Conservation (phyloP, 2,329 filamentous ascomycete genomes). For the Colletotrichum lupini region DNA sequence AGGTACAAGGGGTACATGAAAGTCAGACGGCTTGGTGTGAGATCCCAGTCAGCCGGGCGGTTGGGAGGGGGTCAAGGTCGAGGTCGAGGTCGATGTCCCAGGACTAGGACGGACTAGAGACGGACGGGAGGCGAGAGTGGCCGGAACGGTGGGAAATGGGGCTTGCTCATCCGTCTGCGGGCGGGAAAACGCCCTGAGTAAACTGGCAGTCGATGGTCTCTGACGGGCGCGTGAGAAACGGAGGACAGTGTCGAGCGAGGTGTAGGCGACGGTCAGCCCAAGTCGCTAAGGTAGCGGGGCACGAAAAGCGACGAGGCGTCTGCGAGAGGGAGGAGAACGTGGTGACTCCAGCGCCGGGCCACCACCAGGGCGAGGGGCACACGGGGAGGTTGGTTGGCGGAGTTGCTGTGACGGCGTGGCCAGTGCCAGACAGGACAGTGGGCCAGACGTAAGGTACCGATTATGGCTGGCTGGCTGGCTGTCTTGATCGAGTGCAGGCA, state of each 20-base stretch:
- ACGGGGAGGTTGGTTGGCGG: constrained; percentile 25
- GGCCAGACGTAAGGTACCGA: constrained; percentile 34
- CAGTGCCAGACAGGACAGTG: constrained; percentile 2
- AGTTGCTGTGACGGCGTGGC: constrained; percentile 9
- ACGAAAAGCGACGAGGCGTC: constrained; percentile 16
- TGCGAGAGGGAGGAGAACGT: constrained; percentile 14
- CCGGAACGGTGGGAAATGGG: constrained; percentile 7
- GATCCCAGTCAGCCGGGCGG: constrained; percentile 34
- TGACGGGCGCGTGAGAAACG: constrained; percentile 10
- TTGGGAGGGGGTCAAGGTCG: constrained; percentile 14
- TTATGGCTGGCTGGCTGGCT: constrained; percentile 22
- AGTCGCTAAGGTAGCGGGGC: background rate
- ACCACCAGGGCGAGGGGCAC: background rate
- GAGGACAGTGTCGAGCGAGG: background rate
- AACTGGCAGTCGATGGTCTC: background rate
- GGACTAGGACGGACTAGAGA: constrained; percentile 17
- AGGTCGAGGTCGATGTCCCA: background rate
- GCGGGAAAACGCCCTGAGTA: background rate
- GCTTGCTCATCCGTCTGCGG: constrained; percentile 8
- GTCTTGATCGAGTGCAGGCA: background rate
- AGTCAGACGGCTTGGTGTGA: constrained; percentile 22
- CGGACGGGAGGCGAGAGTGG: constrained; percentile 17
- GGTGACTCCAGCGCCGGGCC: constrained; percentile 1
- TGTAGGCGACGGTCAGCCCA: background rate
- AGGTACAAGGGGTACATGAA: constrained; percentile 34